These are phyloP conservation scores for Magnaporthales sp. DNA, from an alignment of 2,329 filamentous ascomycete species.

Conservation along the genomic window DNA sequence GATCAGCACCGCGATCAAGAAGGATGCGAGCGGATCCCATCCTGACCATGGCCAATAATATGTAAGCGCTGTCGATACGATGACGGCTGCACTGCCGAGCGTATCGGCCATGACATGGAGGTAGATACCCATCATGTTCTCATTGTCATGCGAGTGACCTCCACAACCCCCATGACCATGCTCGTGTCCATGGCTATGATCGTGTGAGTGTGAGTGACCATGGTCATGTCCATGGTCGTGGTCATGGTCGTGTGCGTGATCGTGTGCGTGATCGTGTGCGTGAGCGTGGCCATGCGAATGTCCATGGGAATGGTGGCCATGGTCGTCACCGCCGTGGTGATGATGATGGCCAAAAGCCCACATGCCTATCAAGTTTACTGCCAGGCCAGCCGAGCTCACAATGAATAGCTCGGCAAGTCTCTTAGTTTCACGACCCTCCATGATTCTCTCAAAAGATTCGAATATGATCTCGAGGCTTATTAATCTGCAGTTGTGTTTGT, in stretches of 20 bases:
- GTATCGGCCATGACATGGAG: slow-evolving; percentile 92
- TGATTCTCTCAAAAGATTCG: slow-evolving; percentile 81
- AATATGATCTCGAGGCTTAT: slow-evolving; percentile 95
- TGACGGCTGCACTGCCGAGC: slow-evolving; percentile 87
- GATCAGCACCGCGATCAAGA: slow-evolving; percentile 86
- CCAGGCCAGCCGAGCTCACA: slow-evolving; percentile 76
- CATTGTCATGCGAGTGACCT: slow-evolving; percentile 65
- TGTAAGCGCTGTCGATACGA: slow-evolving; percentile 81
- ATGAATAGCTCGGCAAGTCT: slow-evolving; percentile 79
- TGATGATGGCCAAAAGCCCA: slow-evolving; percentile 69
- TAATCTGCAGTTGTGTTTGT: slow-evolving; percentile 44
- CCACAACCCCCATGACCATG: slow-evolving; percentile 16
- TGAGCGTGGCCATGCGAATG: slow-evolving; percentile 22
- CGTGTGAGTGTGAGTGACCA: slow-evolving; percentile 20
- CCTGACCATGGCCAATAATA: slow-evolving; percentile 84
- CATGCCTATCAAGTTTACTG: slow-evolving; percentile 89
- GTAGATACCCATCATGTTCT: slow-evolving; percentile 98
- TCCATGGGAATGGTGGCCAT: slow-evolving; percentile 28
- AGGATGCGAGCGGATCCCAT: slow-evolving; percentile 91
- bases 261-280: slow-evolving; percentile 17
- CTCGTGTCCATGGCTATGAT: slow-evolving; percentile 18
- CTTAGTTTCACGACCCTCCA: slow-evolving; percentile 76
- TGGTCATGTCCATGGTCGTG: slow-evolving; percentile 19
- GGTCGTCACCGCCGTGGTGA: slow-evolving; percentile 35
- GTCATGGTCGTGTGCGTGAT: slow-evolving; percentile 19